A percentile compares a stretch with the other conserved stretches of the same genome.
These are phyloP conservation scores for Candida berthetii DNA, from an alignment of 805 yeast species.

Conservation along the genomic window DNA sequence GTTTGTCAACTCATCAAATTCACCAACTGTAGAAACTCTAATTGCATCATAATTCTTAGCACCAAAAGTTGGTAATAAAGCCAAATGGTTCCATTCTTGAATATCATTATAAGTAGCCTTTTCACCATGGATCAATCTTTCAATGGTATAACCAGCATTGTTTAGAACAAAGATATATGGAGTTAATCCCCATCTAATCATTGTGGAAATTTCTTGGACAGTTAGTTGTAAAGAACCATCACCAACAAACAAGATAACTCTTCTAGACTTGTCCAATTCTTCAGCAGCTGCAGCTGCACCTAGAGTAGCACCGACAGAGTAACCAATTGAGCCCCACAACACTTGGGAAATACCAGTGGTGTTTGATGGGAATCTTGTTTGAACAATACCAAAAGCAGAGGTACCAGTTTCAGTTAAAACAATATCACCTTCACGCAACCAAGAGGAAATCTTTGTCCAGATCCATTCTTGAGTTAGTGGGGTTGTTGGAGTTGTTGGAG, in stretches of 20 bases:
- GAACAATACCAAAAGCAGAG: constrained; percentile 66
- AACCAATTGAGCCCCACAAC: constrained; percentile 74
- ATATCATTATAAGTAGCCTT: constrained; percentile 59
- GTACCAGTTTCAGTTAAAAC: constrained; percentile 72
- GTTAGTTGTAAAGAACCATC: constrained; percentile 75
- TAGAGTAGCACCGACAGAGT: constrained; percentile 57
- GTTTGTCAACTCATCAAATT: constrained; percentile 43
- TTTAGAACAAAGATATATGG: constrained; percentile 67
- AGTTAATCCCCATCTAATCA: constrained; percentile 58
- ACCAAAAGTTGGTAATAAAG: constrained; percentile 44
- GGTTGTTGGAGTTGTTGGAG: constrained; percentile 36
- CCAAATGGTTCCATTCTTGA: constrained; percentile 64
- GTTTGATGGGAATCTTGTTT: constrained; percentile 56
- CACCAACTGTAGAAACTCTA: constrained; percentile 51
- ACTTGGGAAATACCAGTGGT: constrained; percentile 68
- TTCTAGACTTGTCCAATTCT: constrained; percentile 52
- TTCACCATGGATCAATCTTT: constrained; percentile 67
- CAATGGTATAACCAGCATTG: constrained; percentile 73
- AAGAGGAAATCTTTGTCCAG: constrained; percentile 59
- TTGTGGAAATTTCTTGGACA: constrained; percentile 66
- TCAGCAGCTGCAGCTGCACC: constrained; percentile 68
- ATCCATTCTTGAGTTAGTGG: constrained; percentile 60
- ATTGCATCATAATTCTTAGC: constrained; percentile 47
- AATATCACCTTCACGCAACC: constrained; percentile 62
- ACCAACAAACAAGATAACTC: constrained; percentile 66